Evolutionary conservation across 2,329 filamentous ascomycete species (phyloP).

Genomic region (Pestalotiopsis sp.): DNA sequence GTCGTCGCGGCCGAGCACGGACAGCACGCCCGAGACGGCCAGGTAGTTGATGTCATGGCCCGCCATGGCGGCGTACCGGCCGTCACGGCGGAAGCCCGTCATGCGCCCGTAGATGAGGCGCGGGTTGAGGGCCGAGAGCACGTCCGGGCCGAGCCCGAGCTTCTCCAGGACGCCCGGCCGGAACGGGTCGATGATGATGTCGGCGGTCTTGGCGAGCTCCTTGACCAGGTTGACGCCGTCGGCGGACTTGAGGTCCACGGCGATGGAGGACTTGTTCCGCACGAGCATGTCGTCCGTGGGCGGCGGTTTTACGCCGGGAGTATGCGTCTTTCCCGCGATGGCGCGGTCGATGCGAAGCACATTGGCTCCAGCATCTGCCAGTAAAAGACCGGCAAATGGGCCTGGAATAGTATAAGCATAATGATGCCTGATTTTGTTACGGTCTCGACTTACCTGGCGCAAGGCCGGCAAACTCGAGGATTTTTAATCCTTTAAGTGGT

Average conservation of each 20-base stretch:
- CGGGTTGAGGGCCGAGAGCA: constrained; percentile 68
- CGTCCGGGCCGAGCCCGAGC: constrained; percentile 72
- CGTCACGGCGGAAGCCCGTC: constrained; percentile 87
- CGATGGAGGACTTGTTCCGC: constrained; percentile 78
- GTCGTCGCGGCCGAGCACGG: constrained; percentile 69
- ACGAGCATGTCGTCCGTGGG: constrained; percentile 71
- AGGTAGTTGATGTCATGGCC: constrained; percentile 98
- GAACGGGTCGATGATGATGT: constrained; percentile 91
- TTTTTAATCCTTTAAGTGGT: constrained; percentile 52
- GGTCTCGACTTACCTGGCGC: constrained; percentile 53
- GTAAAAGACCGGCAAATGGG: constrained; percentile 84
- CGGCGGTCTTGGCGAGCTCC: constrained; percentile 60
- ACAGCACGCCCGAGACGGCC: constrained; percentile 78
- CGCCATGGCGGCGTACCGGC: constrained; percentile 83
- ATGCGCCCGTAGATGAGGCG: constrained; percentile 80
- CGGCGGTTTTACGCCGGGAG: constrained; percentile 31
- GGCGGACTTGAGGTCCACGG: constrained; percentile 73
- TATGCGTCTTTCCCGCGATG: constrained; percentile 42
- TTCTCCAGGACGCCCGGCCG: constrained; percentile 88
- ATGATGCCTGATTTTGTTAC: too few species aligned
- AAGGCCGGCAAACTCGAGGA: constrained; percentile 61
- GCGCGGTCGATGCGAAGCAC: constrained; percentile 83
- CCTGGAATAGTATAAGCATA: constrained; percentile 46
- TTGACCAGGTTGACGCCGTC: constrained; percentile 66
- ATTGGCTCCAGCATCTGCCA: constrained; percentile 85